Evolutionary conservation across 129 eudicot genomes (phyloP).

Genomic region (Flaveria brownii): DNA sequence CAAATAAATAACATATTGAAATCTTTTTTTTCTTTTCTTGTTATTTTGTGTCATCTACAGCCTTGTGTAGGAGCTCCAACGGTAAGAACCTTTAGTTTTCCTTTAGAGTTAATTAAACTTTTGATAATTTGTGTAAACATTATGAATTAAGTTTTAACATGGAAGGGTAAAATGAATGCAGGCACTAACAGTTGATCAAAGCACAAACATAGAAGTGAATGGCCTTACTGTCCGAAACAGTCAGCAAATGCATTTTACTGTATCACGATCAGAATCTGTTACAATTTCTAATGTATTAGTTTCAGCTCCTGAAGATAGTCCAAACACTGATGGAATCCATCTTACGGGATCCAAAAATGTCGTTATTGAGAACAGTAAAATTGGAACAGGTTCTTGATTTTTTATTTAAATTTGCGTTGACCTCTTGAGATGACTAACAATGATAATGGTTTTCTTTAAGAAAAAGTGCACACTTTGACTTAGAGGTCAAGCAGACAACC

Average conservation of each 20-base stretch:
- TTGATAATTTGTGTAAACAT: not conserved
- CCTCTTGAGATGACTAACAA: slow-evolving; percentile 5
- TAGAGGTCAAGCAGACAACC: not conserved
- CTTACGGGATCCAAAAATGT: slow-evolving; percentile 73
- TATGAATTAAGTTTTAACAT: slow-evolving; percentile 17
- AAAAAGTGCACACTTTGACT: slow-evolving; percentile 2
- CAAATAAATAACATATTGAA: slow-evolving; percentile 28
- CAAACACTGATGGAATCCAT: slow-evolving; percentile 98
- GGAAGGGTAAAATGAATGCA: slow-evolving; percentile 36
- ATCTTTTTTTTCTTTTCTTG: slow-evolving; percentile 11
- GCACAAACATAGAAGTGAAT: slow-evolving; percentile 69
- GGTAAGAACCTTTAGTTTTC: slow-evolving; percentile 44
- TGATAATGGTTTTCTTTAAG: not conserved
- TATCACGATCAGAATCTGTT: slow-evolving; percentile 67
- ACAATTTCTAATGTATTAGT: slow-evolving; percentile 58
- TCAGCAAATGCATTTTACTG: slow-evolving; percentile 89
- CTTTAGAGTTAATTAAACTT: slow-evolving; percentile 15
- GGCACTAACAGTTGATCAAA: slow-evolving; percentile 85
- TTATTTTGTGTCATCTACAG: slow-evolving; percentile 44
- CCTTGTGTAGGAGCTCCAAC: slow-evolving; percentile 97
- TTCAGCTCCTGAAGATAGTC: slow-evolving; percentile 94
- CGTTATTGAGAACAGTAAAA: slow-evolving; percentile 66
- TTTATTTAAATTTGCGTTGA: slow-evolving; percentile 3
- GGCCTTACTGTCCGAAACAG: slow-evolving; percentile 83
- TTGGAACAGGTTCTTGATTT: slow-evolving; percentile 71